Base-by-base conservation (phyloP, 2,329 filamentous ascomycete genomes). In the Plenodomus tracheiphilus region DNA sequence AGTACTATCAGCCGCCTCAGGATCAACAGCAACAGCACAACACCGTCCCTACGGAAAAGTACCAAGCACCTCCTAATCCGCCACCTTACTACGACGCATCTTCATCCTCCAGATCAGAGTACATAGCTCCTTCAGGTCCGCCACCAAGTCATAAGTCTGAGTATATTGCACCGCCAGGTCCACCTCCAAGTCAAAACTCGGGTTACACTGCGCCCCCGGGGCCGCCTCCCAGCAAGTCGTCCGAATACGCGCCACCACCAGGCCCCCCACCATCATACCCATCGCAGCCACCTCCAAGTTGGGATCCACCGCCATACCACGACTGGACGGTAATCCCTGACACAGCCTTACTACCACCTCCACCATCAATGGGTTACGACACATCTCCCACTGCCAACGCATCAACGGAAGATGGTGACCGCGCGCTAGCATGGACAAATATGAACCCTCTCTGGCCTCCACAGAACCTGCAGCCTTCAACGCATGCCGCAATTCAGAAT, bases 311-410 rank as follows among this genome's bases (percentile, higher is more conserved):
- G 16, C 78, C 81, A 20, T 84, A 84, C 58, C 87, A 91, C 66
- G 84, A 88, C 71, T 91, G 88, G 88, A 79, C 80, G 6, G 81
- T 85, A 2, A 86, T 91, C 1, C 87, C 88, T 0, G 88, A 91
- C 68, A 90, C 84, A 1, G 78, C 86, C 1, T 78, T 88, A 9
- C 82, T 91, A 37, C 88, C 88, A 1, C 87, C 87, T 0, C 88
- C 88, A 1, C 88, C 88, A 0, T 81, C 81, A 22, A 79, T 90
- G 45, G 82, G 82, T 41, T 84, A 84, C 62, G 83, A 88, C 51
- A 74, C 70, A 25, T 90, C 87, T 11, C 83, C 85, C 0, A 80
- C 85, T 2, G 85, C 83, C 65, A 93, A 93, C 69, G 85, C 89
- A 1, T 81, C 81, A 2, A 79, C 81, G 56, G 77, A 79, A 41